Evolutionary conservation across 768 basidiomycete genomes (phyloP).

Genomic region (Mycena pura): DNA sequence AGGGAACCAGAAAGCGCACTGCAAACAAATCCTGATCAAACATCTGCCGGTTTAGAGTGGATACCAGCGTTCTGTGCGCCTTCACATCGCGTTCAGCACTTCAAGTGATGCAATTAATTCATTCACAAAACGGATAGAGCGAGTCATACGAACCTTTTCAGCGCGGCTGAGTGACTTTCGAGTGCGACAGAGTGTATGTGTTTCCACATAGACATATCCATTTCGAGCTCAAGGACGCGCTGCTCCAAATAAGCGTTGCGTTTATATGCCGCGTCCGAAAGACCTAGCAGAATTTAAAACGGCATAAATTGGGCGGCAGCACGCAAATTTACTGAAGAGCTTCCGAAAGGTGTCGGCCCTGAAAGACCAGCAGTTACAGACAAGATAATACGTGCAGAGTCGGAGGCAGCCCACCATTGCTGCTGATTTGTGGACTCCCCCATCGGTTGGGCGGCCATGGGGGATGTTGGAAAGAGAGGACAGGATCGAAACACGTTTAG

Average conservation of each 20-base stretch:
- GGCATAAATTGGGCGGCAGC: slow-evolving; percentile 3
- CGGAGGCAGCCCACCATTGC: slow-evolving; percentile 58
- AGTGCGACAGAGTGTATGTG: slow-evolving; percentile 69
- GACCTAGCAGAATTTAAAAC: slow-evolving; percentile 46
- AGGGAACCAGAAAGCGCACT: slow-evolving; percentile 35
- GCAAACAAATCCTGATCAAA: slow-evolving; percentile 62
- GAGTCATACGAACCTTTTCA: not conserved
- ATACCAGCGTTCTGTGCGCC: slow-evolving; percentile 71
- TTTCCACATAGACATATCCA: slow-evolving; percentile 75
- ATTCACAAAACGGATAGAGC: too few relatives aligned
- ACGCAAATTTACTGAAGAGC: slow-evolving; percentile 58
- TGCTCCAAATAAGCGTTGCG: slow-evolving; percentile 69
- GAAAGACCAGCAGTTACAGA: slow-evolving; percentile 25
- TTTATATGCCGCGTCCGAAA: slow-evolving; percentile 68
- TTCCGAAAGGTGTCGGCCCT: slow-evolving; percentile 75
- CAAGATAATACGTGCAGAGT: slow-evolving; percentile 5
- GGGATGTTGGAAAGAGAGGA: slow-evolving; percentile 42
- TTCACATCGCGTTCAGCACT: slow-evolving; percentile 64
- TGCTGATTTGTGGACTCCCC: slow-evolving; percentile 63
- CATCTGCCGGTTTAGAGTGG: slow-evolving; percentile 69
- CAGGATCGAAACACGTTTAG: slow-evolving; percentile 35
- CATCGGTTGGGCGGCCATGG: slow-evolving; percentile 62
- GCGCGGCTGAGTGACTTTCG: slow-evolving; percentile 37
- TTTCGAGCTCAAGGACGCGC: slow-evolving; percentile 70
- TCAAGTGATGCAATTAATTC: too few relatives aligned